A percentile compares a stretch with the other conserved stretches of the same genome.
Evolutionary conservation across 306 rosid genomes (phyloP).

Genomic region (Pyrus communis): DNA sequence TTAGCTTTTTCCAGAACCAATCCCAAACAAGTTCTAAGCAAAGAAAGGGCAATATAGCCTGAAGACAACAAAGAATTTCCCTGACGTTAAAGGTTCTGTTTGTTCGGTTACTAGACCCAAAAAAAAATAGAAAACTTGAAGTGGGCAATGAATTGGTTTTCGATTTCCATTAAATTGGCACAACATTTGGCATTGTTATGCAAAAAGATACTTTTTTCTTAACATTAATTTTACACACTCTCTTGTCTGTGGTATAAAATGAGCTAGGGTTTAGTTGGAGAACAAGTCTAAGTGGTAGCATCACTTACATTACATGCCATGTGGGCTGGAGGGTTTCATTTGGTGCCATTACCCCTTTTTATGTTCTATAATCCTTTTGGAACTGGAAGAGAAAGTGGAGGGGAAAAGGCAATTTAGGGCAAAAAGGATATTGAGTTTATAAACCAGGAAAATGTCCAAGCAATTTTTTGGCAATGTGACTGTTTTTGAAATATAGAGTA

Average conservation of each 20-base stretch:
- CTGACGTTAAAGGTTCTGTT: no score
- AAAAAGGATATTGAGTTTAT: neutral
- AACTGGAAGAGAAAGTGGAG: neutral
- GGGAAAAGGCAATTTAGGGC: neutral
- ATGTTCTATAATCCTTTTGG: neutral
- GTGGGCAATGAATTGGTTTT: neutral
- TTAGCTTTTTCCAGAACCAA: neutral
- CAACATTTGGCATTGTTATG: neutral
- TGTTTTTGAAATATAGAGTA: neutral
- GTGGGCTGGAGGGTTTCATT: neutral
- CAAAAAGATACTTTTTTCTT: neutral
- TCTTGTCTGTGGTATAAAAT: neutral
- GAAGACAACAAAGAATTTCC: no score
- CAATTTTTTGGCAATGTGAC: neutral
- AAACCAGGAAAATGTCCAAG: neutral
- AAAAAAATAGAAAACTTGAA: neutral
- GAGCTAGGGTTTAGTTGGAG: neutral
- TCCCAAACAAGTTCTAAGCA: neutral
- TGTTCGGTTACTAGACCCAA: neutral
- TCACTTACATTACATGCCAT: neutral
- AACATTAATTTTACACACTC: neutral
- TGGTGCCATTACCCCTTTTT: neutral
- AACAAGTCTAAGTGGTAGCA: neutral
- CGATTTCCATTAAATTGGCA: neutral
- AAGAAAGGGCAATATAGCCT: neutral